These are phyloP conservation scores for Brassica incana DNA, from an alignment of 345 rosid species.

Conservation along the genomic window DNA sequence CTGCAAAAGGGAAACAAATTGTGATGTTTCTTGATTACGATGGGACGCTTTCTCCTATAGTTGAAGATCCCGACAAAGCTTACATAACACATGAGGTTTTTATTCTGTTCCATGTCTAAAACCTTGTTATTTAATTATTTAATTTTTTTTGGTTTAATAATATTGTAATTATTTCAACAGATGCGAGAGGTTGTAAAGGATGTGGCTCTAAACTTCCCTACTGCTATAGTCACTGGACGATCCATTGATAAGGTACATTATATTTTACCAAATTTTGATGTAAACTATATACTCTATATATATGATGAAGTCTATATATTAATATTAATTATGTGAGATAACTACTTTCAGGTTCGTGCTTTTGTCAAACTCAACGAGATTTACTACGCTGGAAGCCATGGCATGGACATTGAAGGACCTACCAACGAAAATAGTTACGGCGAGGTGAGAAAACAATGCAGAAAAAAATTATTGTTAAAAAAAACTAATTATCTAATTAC, in stretches of 20 bases:
- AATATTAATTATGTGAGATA: not conserved
- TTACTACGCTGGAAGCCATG: slow-evolving; percentile 97
- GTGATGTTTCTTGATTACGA: slow-evolving; percentile 98
- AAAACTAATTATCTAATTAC: not conserved
- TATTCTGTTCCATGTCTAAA: not conserved
- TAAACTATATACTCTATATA: not conserved
- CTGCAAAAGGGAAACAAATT: slow-evolving; percentile 71
- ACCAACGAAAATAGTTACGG: slow-evolving; percentile 45
- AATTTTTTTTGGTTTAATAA: not conserved
- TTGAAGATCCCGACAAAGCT: slow-evolving; percentile 91
- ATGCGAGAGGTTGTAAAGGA: slow-evolving; percentile 81
- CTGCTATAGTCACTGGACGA: slow-evolving; percentile 94
- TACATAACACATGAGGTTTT: slow-evolving; percentile 79
- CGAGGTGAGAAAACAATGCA: slow-evolving; percentile 37
- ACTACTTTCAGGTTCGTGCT: slow-evolving; percentile 60
- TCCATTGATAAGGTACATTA: slow-evolving; percentile 88
- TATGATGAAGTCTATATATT: not conserved
- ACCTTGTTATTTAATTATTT: not conserved
- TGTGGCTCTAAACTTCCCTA: slow-evolving; percentile 71
- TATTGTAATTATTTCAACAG: slow-evolving; percentile 36
- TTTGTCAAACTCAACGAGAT: slow-evolving; percentile 79
- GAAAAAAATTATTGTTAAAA: not conserved
- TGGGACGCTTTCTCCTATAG: slow-evolving; percentile 96
- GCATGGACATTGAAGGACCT: slow-evolving; percentile 99
- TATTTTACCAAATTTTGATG: not conserved